Conservation (phyloP, 148 eudicot species). For the Talinum fruticosum region DNA sequence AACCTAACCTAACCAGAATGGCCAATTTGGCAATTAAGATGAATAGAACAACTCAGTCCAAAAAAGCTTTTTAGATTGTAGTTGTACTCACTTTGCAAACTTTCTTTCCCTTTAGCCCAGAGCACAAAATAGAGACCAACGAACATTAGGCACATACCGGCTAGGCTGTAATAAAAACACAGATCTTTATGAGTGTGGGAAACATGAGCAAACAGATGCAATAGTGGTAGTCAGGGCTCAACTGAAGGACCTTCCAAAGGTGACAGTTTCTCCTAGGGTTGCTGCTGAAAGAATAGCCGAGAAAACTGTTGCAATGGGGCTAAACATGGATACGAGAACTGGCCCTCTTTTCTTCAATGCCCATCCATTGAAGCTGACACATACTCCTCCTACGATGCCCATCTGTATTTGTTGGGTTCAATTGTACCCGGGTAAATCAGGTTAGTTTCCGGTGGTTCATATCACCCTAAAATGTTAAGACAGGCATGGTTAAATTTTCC, state of each 20-base stretch:
- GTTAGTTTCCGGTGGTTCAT: neutral
- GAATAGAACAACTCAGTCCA: neutral
- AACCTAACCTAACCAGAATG: neutral
- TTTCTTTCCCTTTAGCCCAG: conserved; percentile 74
- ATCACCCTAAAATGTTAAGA: too few species aligned
- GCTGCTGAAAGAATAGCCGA: conserved; percentile 39
- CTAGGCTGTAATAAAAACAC: conserved; percentile 34
- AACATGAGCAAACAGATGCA: neutral
- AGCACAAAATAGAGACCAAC: conserved; percentile 64
- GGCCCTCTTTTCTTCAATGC: conserved; percentile 81
- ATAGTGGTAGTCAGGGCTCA: neutral
- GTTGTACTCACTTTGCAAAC: conserved; percentile 15
- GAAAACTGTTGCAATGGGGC: conserved; percentile 59
- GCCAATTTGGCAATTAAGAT: neutral
- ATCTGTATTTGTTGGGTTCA: neutral
- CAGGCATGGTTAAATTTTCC: too few species aligned
- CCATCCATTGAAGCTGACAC: conserved; percentile 75
- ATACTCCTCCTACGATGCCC: conserved; percentile 45
- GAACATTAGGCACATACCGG: conserved; percentile 68
- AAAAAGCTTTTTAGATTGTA: neutral
- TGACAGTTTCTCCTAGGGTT: conserved; percentile 39
- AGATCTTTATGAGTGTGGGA: neutral
- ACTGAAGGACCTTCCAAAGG: conserved; percentile 46
- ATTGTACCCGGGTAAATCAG: neutral
- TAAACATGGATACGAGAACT: conserved; percentile 68